A percentile compares a stretch with the other conserved stretches of the same genome.
Conservation (phyloP, 441 rosid genomes). For the Flueggea neowawraea region DNA sequence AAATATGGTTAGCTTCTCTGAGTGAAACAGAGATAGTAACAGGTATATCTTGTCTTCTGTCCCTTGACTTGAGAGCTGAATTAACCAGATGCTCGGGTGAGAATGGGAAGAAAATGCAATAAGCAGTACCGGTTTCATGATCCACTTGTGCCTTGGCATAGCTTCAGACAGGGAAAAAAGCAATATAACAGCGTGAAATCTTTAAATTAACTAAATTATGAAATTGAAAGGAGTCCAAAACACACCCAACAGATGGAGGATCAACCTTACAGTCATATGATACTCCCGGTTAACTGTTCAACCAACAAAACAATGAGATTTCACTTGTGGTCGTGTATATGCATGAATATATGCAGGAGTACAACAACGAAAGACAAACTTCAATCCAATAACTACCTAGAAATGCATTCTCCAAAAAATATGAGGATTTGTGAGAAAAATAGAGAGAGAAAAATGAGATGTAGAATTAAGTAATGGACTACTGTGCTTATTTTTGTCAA, state of each 20-base stretch:
- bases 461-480: too few relatives aligned
- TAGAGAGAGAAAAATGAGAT: too few relatives aligned
- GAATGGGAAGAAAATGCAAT: slow-evolving; percentile 88
- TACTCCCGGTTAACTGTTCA: slow-evolving; percentile 27
- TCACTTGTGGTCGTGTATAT: slow-evolving; percentile 35
- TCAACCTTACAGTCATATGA: slow-evolving; percentile 69
- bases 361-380: too few relatives aligned
- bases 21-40: slow-evolving; percentile 63
- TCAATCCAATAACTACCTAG: too few relatives aligned
- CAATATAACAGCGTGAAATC: slow-evolving; percentile 10
- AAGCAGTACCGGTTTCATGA: slow-evolving; percentile 50
- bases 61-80: slow-evolving; percentile 49
- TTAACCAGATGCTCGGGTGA: slow-evolving; percentile 84
- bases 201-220: slow-evolving; percentile 4
- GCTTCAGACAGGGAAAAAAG: slow-evolving; percentile 40
- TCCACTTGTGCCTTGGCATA: slow-evolving; percentile 85
- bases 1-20: slow-evolving; percentile 51
- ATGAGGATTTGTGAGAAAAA: too few relatives aligned
- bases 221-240: slow-evolving; percentile 16
- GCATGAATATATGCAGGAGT: neutral
- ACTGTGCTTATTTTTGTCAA: too few relatives aligned
- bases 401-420: too few relatives aligned
- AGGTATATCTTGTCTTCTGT: slow-evolving; percentile 56
- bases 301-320: slow-evolving; percentile 30
- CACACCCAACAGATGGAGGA: slow-evolving; percentile 85